Evolutionary conservation across 768 basidiomycete genomes (phyloP).

Genomic region (Lentinula sp.): DNA sequence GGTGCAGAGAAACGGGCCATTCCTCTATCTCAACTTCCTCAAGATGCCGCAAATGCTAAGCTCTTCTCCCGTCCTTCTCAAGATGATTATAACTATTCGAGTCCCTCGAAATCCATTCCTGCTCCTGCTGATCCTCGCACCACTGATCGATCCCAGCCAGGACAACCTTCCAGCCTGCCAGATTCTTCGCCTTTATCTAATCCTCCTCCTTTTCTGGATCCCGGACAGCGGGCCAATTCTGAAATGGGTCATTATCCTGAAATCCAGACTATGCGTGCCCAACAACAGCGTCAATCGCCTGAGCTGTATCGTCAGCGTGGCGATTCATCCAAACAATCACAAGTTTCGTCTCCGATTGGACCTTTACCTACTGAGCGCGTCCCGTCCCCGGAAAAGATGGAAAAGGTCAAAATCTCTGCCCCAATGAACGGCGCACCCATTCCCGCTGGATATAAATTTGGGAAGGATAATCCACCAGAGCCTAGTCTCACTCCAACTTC

Average conservation of each 20-base stretch:
- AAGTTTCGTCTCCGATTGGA: conserved; percentile 41
- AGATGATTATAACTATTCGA: conserved; percentile 34
- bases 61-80: conserved; percentile 43
- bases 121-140: conserved; percentile 37
- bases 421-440: conserved; percentile 83
- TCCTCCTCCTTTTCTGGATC: conserved; percentile 33
- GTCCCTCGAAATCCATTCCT: conserved; percentile 49
- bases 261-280: conserved; percentile 31
- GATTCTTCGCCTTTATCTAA: conserved; percentile 60
- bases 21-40: conserved; percentile 51
- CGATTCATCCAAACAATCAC: conserved; percentile 35
- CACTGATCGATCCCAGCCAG: conserved; percentile 32
- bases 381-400: conserved; percentile 48
- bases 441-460: conserved; percentile 88
- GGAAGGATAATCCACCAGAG: conserved; percentile 50
- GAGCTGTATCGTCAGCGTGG: conserved; percentile 50
- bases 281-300: conserved; percentile 41
- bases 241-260: conserved; percentile 81
- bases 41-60: conserved; percentile 52
- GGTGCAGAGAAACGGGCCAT: conserved; percentile 42
- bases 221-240: conserved; percentile 63
- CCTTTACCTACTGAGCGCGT: conserved; percentile 43
- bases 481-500: conserved; percentile 27
- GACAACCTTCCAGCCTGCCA: conserved; percentile 44
- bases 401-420: conserved; percentile 84